These are phyloP conservation scores for Wickerhamiella galacta DNA, from an alignment of 805 yeast genomes.

Conservation along the genomic window DNA sequence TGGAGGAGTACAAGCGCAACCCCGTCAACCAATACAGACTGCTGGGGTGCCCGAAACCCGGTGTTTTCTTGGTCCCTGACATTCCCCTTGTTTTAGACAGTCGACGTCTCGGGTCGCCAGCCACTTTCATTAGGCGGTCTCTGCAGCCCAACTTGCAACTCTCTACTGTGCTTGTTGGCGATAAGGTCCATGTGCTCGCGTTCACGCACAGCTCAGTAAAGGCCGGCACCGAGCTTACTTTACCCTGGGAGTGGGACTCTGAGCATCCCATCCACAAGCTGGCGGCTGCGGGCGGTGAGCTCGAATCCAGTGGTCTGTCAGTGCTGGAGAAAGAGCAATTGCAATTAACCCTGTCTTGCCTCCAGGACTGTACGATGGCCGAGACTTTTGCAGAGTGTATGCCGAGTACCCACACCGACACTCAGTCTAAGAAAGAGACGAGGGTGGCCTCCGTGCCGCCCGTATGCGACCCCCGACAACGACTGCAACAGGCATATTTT, in stretches of 20 bases:
- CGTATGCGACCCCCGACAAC: no score
- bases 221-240: conserved; percentile 53
- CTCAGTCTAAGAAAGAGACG: no score
- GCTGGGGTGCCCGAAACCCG: conserved; percentile 54
- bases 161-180: conserved; percentile 26
- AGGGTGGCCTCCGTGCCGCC: no score
- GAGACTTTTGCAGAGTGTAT: no score
- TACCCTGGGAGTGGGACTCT: conserved; percentile 82
- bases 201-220: conserved; percentile 39
- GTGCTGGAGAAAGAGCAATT: no score
- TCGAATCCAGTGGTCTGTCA: no score
- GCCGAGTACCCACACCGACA: no score
- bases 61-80: conserved; percentile 35
- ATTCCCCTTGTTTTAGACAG: conserved; percentile 59
- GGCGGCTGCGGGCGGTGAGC: no score
- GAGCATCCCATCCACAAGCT: conserved; percentile 55
- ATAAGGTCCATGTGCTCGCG: conserved; percentile 36
- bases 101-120: conserved; percentile 58
- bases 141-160: conserved; percentile 65
- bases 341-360: no score
- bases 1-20: conserved; percentile 44
- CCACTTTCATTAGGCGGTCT: conserved; percentile 58
- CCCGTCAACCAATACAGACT: conserved; percentile 58
- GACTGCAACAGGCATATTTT: no score
- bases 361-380: no score